phyloP scores from a whole-genome alignment of 345 rosid species.

The Draba incana region DNA sequence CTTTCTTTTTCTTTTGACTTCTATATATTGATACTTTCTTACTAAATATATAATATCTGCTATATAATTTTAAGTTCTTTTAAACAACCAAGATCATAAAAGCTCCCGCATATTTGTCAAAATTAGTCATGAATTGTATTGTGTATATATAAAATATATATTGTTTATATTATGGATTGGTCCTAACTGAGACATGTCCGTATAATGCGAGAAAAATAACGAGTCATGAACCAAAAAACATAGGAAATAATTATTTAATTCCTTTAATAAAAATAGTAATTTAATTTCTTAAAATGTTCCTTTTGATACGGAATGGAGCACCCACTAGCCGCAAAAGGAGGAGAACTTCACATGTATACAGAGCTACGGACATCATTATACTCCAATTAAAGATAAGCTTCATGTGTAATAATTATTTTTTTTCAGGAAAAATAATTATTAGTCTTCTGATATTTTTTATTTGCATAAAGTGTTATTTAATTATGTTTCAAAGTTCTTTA shows the following conservation, averaged over 20 bases:
- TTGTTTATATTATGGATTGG: conserved; percentile 19
- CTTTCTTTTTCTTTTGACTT: no score
- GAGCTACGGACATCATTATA: conserved; percentile 48
- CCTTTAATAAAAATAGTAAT: neutral
- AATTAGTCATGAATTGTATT: neutral
- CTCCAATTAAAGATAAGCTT: conserved; percentile 46
- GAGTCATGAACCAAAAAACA: conserved; percentile 24
- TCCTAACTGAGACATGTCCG: conserved; percentile 28
- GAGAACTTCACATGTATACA: conserved; percentile 46
- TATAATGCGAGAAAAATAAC: conserved; percentile 34
- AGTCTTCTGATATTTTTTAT: neutral
- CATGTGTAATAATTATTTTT: conserved; percentile 42
- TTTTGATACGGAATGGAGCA: conserved; percentile 45
- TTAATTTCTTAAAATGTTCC: conserved; percentile 19
- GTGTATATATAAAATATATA: neutral
- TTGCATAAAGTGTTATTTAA: neutral
- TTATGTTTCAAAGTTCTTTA: conserved; percentile 33
- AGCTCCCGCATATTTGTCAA: conserved; percentile 8
- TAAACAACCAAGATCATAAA: conserved; percentile 8
- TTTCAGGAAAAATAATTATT: conserved; percentile 10
- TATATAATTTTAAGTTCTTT: neutral
- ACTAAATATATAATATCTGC: neutral
- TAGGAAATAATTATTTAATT: neutral
- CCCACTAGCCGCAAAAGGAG: conserved; percentile 51
- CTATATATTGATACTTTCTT: conserved; percentile 16